Conservation (phyloP, 441 rosid species). For the Macaranga tanarius region DNA sequence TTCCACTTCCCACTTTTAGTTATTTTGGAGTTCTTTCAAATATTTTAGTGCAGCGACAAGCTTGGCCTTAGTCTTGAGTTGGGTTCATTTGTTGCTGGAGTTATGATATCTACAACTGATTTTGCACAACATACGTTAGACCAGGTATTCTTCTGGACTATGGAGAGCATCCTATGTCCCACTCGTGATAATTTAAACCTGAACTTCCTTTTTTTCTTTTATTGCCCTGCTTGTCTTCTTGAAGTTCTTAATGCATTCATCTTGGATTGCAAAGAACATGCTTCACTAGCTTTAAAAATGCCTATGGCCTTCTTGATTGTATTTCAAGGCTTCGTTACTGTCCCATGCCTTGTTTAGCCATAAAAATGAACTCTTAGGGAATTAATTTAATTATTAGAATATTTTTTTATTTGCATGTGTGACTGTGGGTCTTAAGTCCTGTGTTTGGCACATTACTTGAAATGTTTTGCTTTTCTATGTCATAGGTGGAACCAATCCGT, state of each 20-base stretch:
- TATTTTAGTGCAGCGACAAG: conserved; percentile 98
- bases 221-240: background rate
- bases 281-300: background rate
- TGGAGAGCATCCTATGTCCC: background rate
- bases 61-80: conserved; percentile 97
- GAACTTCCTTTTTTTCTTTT: background rate
- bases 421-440: no score
- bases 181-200: background rate
- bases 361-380: background rate
- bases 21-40: conserved; percentile 31
- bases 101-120: conserved; percentile 95
- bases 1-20: conserved; percentile 6
- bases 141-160: conserved; percentile 55
- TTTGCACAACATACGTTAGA: conserved; percentile 94
- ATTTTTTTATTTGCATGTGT: background rate
- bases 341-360: background rate
- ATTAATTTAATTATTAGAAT: background rate
- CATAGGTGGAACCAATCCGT: conserved; percentile 97
- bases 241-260: conserved; percentile 5
- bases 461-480: conserved; percentile 17
- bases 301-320: background rate
- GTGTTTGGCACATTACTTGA: background rate
- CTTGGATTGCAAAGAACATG: background rate
- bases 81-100: conserved; percentile 98
- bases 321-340: background rate